Evolutionary conservation across 2,329 filamentous ascomycete species (phyloP), one percentile per base, ranked within the genome.

Genomic region (Escovopsis sp.): DNA sequence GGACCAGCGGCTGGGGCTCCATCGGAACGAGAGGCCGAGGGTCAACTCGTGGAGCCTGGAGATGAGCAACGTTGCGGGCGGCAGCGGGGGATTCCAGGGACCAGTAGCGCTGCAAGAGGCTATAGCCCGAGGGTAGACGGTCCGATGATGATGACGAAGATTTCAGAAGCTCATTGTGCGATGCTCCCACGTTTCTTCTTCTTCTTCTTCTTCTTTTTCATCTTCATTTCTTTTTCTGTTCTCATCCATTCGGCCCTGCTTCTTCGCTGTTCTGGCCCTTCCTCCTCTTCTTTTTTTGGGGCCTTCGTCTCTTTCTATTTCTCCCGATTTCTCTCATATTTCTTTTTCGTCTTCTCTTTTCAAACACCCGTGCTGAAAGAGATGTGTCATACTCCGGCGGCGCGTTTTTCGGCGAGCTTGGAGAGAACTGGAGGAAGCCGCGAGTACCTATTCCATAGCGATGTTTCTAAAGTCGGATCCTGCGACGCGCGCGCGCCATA

Each of bases 1-100:
- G 7, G 91, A 96, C 58, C 84, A 94, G 62, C 76, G 91, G 24
- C 77, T 95, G 46, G 84, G 81, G 6, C 66, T 70, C 20, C 55
- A 54, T 35, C 52, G 53, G 25, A 53, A 54, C 16, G 55, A 57
- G 41, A 50, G 58, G 8, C 54, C 53, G 57, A 71, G 57, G 65
- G 76, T 58, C 61, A 68, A 52, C 64, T 67, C 56, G 55, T 67
- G 71, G 50, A 68, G 67, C 11, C 67, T 89, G 53, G 85, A 93
- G 59, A 81, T 94, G 80, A 78, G 85, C 55, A 65, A 70, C 47
- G 74, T 82, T 20, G 64, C 59, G 35, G 60, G 65, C n/a, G 46
- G 55, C 5, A 46, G 56, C n/a, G 50, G 55, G 20, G 67, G 65
- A 4, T 78, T 79, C 49, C 66, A 77, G 53, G 74, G 74, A 0